Evolutionary conservation across 2,329 filamentous ascomycete genomes (phyloP).

Genomic region (Stenocarpella maydis): DNA sequence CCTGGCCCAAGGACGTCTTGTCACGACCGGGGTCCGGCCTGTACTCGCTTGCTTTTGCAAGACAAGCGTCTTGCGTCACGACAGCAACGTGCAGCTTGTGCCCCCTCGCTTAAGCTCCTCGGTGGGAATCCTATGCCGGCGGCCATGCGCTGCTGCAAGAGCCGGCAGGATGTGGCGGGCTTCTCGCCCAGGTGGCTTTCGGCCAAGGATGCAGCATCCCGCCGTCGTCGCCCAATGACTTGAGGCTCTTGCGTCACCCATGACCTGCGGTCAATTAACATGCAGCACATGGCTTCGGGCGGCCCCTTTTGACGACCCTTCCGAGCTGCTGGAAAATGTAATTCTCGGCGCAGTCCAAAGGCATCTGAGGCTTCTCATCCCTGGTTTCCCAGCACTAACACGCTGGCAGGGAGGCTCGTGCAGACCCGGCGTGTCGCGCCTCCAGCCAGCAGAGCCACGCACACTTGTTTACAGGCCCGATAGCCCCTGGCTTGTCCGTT

Average conservation of each 20-base stretch:
- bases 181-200: constrained; percentile 7
- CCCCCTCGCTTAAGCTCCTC: constrained; percentile 21
- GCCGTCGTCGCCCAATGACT: constrained; percentile 17
- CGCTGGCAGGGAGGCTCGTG: constrained; percentile 4
- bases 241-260: constrained; percentile 15
- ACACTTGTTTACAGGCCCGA: neutral
- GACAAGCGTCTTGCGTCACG: constrained; percentile 23
- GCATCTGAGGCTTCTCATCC: neutral
- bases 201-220: constrained; percentile 22
- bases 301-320: neutral
- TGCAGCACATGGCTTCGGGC: constrained; percentile 3
- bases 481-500: neutral
- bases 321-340: neutral
- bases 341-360: neutral
- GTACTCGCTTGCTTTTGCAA: neutral
- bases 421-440: neutral
- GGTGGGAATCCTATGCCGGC: constrained; percentile 20
- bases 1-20: neutral
- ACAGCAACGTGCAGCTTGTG: constrained; percentile 23
- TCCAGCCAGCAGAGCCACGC: neutral
- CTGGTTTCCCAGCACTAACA: neutral
- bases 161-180: constrained; percentile 14
- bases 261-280: constrained; percentile 5
- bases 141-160: constrained; percentile 19
- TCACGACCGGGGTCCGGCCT: constrained; percentile 15